A percentile compares a stretch with the other conserved stretches of the same genome.
Evolutionary conservation across 1,284 basidiomycete genomes (phyloP).

Genomic region (Phylloboletellus chloephorus): DNA sequence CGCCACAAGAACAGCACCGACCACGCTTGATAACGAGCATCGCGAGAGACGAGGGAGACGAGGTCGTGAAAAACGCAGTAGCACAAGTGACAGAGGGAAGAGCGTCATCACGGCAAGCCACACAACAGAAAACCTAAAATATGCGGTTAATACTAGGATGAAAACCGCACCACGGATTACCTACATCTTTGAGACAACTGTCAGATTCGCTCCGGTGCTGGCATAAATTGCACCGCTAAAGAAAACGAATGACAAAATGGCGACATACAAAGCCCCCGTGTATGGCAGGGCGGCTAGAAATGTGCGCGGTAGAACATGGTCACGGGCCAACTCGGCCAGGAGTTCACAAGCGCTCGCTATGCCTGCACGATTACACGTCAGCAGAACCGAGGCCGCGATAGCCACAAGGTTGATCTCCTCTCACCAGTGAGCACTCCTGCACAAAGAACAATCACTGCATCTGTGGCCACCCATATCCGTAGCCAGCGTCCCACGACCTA

Average conservation of each 20-base stretch:
- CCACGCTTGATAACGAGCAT: constrained; percentile 37
- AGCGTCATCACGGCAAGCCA: constrained; percentile 62
- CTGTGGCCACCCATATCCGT: constrained; percentile 53
- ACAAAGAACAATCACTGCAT: constrained; percentile 61
- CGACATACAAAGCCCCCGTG: constrained; percentile 51
- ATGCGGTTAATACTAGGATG: neutral
- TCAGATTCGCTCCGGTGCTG: constrained; percentile 48
- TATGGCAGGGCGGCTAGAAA: constrained; percentile 46
- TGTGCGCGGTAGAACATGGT: constrained; percentile 52
- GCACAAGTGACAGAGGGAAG: constrained; percentile 55
- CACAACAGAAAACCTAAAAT: constrained; percentile 50
- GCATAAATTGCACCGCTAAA: constrained; percentile 55
- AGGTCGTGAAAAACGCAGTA: constrained; percentile 62
- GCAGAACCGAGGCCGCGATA: neutral
- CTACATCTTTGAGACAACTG: constrained; percentile 55
- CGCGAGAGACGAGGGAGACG: constrained; percentile 43
- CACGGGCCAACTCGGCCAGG: constrained; percentile 50
- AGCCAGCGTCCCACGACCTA: constrained; percentile 56
- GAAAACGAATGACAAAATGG: constrained; percentile 46
- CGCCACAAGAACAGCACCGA: constrained; percentile 42
- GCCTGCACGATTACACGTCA: constrained; percentile 31
- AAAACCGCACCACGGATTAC: constrained; percentile 7
- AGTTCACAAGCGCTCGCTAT: constrained; percentile 58
- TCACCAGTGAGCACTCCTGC: constrained; percentile 65
- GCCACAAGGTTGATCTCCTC: neutral